Percentiles rank a stretch among this genome's conserved stretches.
phyloP scores from a whole-genome alignment of 1,284 basidiomycete genomes.

The Austroboletus novae-zelandiae region DNA sequence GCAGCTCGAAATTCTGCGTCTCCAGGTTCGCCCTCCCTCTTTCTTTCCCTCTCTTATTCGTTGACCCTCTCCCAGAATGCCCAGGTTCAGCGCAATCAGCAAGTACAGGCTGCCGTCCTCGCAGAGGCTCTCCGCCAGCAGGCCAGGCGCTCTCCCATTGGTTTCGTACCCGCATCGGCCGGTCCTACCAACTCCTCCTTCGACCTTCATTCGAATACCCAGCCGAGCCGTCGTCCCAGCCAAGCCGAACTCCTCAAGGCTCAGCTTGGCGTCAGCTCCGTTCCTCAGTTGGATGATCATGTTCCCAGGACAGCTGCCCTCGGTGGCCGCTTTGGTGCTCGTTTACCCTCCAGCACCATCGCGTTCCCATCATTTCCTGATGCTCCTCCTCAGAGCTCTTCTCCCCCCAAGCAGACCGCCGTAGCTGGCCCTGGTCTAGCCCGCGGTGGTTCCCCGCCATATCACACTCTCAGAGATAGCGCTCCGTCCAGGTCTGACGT shows the following conservation, averaged over 20 bases:
- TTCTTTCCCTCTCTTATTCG: not conserved
- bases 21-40: slow-evolving; percentile 55
- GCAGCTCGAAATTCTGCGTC: slow-evolving; percentile 74
- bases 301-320: slow-evolving; percentile 78
- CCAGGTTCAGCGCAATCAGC: slow-evolving; percentile 38
- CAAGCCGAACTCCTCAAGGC: slow-evolving; percentile 63
- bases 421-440: slow-evolving; percentile 70
- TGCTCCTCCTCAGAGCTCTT: slow-evolving; percentile 36
- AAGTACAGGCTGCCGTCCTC: slow-evolving; percentile 48
- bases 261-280: slow-evolving; percentile 47
- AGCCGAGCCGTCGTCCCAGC: slow-evolving; percentile 59
- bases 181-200: slow-evolving; percentile 64
- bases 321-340: slow-evolving; percentile 71
- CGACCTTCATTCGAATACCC: slow-evolving; percentile 53
- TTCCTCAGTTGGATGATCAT: slow-evolving; percentile 44
- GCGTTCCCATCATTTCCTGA: slow-evolving; percentile 41
- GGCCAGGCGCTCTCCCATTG: slow-evolving; percentile 51
- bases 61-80: slow-evolving; percentile 24
- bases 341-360: slow-evolving; percentile 42
- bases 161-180: slow-evolving; percentile 62
- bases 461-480: slow-evolving; percentile 34
- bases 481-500: slow-evolving; percentile 70
- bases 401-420: slow-evolving; percentile 61
- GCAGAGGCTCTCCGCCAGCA: slow-evolving; percentile 64
- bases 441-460: slow-evolving; percentile 51